phyloP scores from a whole-genome alignment of 1,284 basidiomycete species.

The Trichosporon sp. region DNA sequence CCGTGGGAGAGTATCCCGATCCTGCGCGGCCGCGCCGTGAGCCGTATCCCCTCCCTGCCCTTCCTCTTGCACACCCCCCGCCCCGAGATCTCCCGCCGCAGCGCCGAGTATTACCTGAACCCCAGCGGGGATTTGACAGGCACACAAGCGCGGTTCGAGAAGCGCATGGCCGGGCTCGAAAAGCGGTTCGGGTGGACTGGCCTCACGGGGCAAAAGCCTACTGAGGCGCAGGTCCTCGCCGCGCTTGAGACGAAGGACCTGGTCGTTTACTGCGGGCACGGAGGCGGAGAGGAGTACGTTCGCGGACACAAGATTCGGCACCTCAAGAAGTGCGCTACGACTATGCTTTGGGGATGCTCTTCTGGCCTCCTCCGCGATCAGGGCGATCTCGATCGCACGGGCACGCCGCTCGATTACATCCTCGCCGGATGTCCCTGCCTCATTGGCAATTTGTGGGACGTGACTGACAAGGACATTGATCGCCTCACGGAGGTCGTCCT shows the following conservation, averaged over 20 bases:
- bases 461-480: constrained; percentile 96
- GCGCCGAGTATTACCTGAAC: constrained; percentile 81
- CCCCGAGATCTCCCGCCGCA: constrained; percentile 57
- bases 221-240: constrained; percentile 70
- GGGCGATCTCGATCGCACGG: constrained; percentile 86
- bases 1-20: constrained; percentile 96
- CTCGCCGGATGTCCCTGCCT: constrained; percentile 90
- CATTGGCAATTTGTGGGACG: constrained; percentile 95
- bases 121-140: constrained; percentile 81
- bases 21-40: constrained; percentile 75
- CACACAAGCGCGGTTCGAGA: constrained; percentile 75
- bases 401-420: constrained; percentile 92
- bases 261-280: constrained; percentile 96
- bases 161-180: constrained; percentile 67
- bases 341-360: constrained; percentile 99
- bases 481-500: constrained; percentile 81
- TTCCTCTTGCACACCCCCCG: constrained; percentile 60
- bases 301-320: constrained; percentile 77
- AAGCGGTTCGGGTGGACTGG: constrained; percentile 70
- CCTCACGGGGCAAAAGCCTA: constrained; percentile 66
- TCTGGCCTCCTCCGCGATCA: constrained; percentile 80
- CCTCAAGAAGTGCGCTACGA: constrained; percentile 74
- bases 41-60: constrained; percentile 80
- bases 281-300: constrained; percentile 90
- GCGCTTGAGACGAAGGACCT: constrained; percentile 69